Evolutionary conservation across 352 stramenopile species (phyloP), one percentile per base, ranked within the genome.

Genomic region (Phytophthora podocarpi): DNA sequence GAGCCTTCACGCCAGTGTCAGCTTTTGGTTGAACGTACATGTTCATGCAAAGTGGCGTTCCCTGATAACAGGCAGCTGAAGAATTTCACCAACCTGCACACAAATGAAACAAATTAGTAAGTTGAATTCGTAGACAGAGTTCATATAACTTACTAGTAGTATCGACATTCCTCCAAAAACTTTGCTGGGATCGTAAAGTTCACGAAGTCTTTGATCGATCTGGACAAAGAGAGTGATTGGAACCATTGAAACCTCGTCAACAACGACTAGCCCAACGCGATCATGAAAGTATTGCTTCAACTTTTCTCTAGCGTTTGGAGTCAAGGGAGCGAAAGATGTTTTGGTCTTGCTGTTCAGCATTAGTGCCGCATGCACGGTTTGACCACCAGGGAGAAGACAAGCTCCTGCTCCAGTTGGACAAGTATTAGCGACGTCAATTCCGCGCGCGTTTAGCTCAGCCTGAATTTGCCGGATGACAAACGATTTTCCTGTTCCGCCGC

Each of bases 241-340:
- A 26, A 49, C 5, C 41, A 49, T 49, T 4, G 26, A 49, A 15
- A 36, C 41, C 36, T 49, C 41, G 15, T 49, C 41, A 24, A 49
- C 15, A 2, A 36, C 15, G 24, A 37, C 41, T 1, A 49, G 13
- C 2, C 23, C 24, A 5, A 49, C 41, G 27, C 15, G 12, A 35
- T 49, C 23, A 26, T 47, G 21, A 28, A 47, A 47, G 9, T 18
- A 2, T 32, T 26, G 21, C n/a, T 24, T 34, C 2, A 21, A 13
- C 3, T 24, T 20, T 36, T 49, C 15, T 15, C 20, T 24, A 4
- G 20, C 10, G 15, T 21, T 49, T 49, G 41, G 39, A 18, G 21
- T 30, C 27, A 49, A 15, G 15, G 5, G 11, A n/a, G n/a, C n/a
- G n/a, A n/a, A n/a, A n/a, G n/a, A n/a, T n/a, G n/a, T n/a, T n/a